Percentiles rank a stretch among this genome's conserved stretches.
These are phyloP conservation scores for Niebla homalea DNA, from an alignment of 495 filamentous ascomycete species.

Conservation along the genomic window DNA sequence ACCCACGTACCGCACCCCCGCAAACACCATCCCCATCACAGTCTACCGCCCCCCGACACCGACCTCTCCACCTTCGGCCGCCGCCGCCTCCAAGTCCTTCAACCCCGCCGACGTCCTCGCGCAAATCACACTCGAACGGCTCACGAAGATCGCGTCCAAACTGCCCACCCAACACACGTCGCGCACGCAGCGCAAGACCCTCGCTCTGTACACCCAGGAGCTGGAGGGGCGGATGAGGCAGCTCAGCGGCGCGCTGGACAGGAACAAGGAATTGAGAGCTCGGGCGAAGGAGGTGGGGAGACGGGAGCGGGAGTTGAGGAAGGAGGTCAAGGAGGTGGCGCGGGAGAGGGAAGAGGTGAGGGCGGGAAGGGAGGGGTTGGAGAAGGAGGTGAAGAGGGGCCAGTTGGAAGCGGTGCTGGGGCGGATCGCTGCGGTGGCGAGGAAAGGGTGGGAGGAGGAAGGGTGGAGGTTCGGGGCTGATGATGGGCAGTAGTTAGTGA, in stretches of 20 bases:
- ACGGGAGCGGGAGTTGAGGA: constrained; percentile 9
- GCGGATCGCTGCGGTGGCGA: constrained; percentile 7
- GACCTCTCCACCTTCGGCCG: constrained; percentile 19
- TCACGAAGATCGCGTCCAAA: constrained; percentile 1
- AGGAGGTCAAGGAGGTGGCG: constrained; percentile 3
- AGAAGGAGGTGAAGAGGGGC: constrained; percentile 7
- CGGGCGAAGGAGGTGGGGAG: neutral
- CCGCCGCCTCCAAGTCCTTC: neutral
- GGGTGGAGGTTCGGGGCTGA: neutral
- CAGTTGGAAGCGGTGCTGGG: constrained; percentile 5
- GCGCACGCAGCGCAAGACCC: constrained; percentile 33
- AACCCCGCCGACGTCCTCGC: constrained; percentile 7
- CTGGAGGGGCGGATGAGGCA: constrained; percentile 37
- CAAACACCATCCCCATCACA: constrained; percentile 7
- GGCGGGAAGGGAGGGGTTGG: constrained; percentile 6
- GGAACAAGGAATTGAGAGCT: neutral
- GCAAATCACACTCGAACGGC: constrained; percentile 9
- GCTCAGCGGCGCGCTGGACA: constrained; percentile 2
- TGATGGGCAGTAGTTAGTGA: neutral
- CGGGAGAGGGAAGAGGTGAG: constrained; percentile 3
- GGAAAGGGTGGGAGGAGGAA: constrained; percentile 10
- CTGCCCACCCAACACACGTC: neutral
- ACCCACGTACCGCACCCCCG: neutral
- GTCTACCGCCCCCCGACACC: constrained; percentile 7
- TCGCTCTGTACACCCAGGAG: constrained; percentile 58